A percentile compares a stretch with the other conserved stretches of the same genome.
Evolutionary conservation across 2,329 filamentous ascomycete genomes (phyloP).

Genomic region (Elsinoe australis): DNA sequence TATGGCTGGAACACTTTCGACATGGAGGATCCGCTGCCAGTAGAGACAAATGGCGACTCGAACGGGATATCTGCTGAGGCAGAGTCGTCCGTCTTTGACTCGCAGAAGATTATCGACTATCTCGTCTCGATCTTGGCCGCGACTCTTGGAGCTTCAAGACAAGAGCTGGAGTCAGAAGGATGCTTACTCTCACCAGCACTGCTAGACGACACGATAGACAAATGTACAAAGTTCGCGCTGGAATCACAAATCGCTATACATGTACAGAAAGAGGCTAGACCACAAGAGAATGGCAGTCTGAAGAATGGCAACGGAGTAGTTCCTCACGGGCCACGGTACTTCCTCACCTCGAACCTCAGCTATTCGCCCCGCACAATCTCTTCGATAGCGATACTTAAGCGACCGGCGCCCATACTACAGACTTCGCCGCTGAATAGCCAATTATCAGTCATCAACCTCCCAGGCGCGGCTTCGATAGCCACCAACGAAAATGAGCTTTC

Average conservation of each 20-base stretch:
- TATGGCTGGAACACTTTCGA: constrained; percentile 16
- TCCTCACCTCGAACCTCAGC: constrained; percentile 71
- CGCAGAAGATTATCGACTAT: constrained; percentile 43
- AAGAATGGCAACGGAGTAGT: constrained; percentile 23
- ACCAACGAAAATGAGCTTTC: constrained; percentile 59
- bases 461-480: constrained; percentile 40
- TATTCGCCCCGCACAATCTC: constrained; percentile 72
- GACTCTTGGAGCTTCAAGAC: constrained; percentile 48
- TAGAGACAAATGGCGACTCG: constrained; percentile 29
- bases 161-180: constrained; percentile 71
- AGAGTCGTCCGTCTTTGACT: constrained; percentile 33
- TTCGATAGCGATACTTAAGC: constrained; percentile 84
- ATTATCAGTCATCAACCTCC: constrained; percentile 87
- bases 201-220: constrained; percentile 71
- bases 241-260: constrained; percentile 85
- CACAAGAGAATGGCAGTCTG: constrained; percentile 44
- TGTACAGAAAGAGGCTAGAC: constrained; percentile 68
- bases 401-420: constrained; percentile 78
- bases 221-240: constrained; percentile 81
- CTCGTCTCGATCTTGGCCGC: constrained; percentile 42
- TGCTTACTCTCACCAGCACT: constrained; percentile 71
- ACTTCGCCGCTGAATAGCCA: constrained; percentile 75
- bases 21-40: constrained; percentile 35
- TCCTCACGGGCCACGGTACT: constrained; percentile 59
- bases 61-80: constrained; percentile 27